These are phyloP conservation scores for Drechslerella stenobrocha DNA, from an alignment of 2,329 filamentous ascomycete species.

Conservation along the genomic window DNA sequence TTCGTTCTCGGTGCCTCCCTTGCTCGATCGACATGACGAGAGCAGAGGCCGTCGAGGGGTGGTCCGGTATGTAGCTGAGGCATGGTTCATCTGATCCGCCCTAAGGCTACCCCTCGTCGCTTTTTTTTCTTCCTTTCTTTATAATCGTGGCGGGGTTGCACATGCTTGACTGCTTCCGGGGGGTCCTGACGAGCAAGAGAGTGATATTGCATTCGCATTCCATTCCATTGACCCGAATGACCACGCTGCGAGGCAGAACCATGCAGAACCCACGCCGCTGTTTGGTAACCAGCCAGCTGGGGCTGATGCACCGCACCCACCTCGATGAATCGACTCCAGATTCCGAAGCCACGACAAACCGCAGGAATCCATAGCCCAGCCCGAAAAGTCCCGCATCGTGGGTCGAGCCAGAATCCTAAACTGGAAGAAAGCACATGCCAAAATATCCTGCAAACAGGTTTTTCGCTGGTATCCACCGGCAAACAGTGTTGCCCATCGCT, in stretches of 20 bases:
- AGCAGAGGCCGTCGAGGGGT: background rate
- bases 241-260: conserved; percentile 16
- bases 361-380: background rate
- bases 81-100: background rate
- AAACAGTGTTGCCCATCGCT: conserved; percentile 63
- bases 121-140: background rate
- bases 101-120: background rate
- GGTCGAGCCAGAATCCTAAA: conserved; percentile 42
- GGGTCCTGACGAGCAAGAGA: conserved; percentile 9
- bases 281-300: conserved; percentile 43
- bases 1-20: conserved; percentile 24
- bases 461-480: conserved; percentile 47
- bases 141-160: conserved; percentile 4
- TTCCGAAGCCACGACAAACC: conserved; percentile 44
- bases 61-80: background rate
- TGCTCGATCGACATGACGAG: conserved; percentile 27
- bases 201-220: conserved; percentile 17
- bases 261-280: conserved; percentile 20
- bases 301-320: conserved; percentile 17
- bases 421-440: conserved; percentile 45
- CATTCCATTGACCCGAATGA: conserved; percentile 48
- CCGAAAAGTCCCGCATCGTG: conserved; percentile 46
- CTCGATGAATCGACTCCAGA: conserved; percentile 5
- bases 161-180: conserved; percentile 21
- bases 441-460: conserved; percentile 12